Base-by-base conservation (phyloP, 768 basidiomycete genomes). In the Boletus tylopilopsis region DNA sequence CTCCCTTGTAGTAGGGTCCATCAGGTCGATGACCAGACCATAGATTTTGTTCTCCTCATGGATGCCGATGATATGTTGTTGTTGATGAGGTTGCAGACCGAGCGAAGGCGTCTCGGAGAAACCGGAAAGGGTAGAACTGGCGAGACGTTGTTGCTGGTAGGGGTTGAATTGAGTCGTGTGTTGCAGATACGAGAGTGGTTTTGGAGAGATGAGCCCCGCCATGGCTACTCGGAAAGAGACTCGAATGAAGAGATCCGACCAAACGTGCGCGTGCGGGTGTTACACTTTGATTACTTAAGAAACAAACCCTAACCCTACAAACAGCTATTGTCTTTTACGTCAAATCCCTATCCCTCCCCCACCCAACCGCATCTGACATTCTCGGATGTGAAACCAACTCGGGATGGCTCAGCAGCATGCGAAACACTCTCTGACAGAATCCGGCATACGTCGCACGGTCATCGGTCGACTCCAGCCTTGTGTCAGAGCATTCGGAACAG, bases 31-130 rank as follows among this genome's bases (percentile, higher is more conserved):
- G 51, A 98, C 94, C 45, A 98, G 78, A 11, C 77, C 74, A 69
- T 93, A 95, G 37, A 99, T 96, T 73, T 96, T 94, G 57, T 75
- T 75, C 63, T 87, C 85, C 54, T 88, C 85, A 30, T 81, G 80
- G 19, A 77, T 66, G 19, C 64, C 64, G 54, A 74, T 64, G n/a
- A 81, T 74, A 4, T 78, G 74, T 53, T 83, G 74, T 53, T 83
- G 82, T 8, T 78, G 74, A 39, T 84, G 71, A 6, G 77, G 71
- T 10, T 78, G 73, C n/a, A 75, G 64, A 18, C 74, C 66, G 49
- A 80, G 75, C 13, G 81, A 76, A n/a, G 82, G 82, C 18, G 83
- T 79, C 47, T 85, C 86, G 36, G 83, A 74, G 64, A 82, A 87
- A 30, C 63, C 71, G 47, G 69, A 53, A 37, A 66, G 54, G 24